These are phyloP conservation scores for Astragalus membranaceus DNA, from an alignment of 306 rosid genomes.

Conservation along the genomic window DNA sequence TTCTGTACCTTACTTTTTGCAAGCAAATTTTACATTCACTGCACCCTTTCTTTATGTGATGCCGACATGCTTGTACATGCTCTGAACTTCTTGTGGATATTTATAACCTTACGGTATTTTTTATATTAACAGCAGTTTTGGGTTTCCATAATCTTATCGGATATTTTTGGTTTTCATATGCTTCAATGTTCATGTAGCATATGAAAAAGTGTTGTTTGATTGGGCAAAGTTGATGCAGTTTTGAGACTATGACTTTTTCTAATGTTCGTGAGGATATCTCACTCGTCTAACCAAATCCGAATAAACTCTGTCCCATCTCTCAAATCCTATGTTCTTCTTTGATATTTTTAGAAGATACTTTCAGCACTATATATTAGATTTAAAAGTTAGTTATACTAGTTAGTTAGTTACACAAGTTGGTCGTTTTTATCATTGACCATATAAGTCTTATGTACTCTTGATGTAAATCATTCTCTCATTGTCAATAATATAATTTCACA, in stretches of 20 bases:
- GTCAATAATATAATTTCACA: no score
- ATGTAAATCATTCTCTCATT: no score
- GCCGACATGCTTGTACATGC: background rate
- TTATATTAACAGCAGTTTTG: background rate
- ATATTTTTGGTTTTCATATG: no score
- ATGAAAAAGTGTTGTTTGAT: background rate
- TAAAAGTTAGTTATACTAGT: no score
- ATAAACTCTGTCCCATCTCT: background rate
- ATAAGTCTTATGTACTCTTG: no score
- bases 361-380: no score
- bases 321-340: background rate
- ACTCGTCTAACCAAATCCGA: background rate
- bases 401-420: no score
- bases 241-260: background rate
- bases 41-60: background rate
- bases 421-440: no score
- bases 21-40: background rate
- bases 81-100: conserved; percentile 4
- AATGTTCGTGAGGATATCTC: background rate
- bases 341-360: no score
- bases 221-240: background rate
- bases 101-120: background rate
- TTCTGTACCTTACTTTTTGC: conserved; percentile 2
- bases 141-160: background rate
- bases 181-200: background rate